Percentiles rank a stretch among this genome's conserved stretches.
Evolutionary conservation across 2,329 filamentous ascomycete genomes (phyloP).

Genomic region (Cercospora zeina): DNA sequence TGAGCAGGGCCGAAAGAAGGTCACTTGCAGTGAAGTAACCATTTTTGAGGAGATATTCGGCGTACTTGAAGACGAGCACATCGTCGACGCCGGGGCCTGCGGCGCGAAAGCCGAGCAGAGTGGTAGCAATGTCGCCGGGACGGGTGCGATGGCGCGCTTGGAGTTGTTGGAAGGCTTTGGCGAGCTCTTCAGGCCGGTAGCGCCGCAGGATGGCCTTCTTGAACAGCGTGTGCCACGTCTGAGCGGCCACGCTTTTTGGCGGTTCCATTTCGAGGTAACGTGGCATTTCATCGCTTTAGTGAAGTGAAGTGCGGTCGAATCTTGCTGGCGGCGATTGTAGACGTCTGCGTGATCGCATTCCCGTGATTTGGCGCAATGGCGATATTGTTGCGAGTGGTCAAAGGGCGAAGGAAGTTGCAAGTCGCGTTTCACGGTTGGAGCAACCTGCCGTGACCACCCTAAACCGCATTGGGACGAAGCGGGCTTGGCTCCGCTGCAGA

Average conservation of each 20-base stretch:
- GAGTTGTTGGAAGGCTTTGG: slow-evolving; percentile 27
- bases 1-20: slow-evolving; percentile 36
- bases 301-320: too few relatives aligned
- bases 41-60: slow-evolving; percentile 31
- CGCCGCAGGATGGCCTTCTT: slow-evolving; percentile 26
- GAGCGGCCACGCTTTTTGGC: slow-evolving; percentile 19
- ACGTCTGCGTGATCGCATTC: not conserved
- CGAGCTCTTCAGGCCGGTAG: slow-evolving; percentile 20
- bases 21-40: slow-evolving; percentile 33
- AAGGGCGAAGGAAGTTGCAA: not conserved
- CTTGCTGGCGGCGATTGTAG: not conserved
- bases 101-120: slow-evolving; percentile 32
- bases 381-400: not conserved
- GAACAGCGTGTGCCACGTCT: slow-evolving; percentile 28
- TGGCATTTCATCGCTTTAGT: slow-evolving; percentile 19
- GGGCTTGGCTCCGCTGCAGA: not conserved
- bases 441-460: not conserved
- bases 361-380: not conserved
- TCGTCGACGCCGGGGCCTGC: slow-evolving; percentile 31
- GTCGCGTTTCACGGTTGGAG: not conserved
- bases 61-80: slow-evolving; percentile 36
- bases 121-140: slow-evolving; percentile 28
- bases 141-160: slow-evolving; percentile 14
- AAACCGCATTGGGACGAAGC: not conserved
- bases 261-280: slow-evolving; percentile 22